Evolutionary conservation across 129 eudicot genomes (phyloP), one percentile per base, ranked within the genome.

Genomic region (Helianthus tuberosus): DNA sequence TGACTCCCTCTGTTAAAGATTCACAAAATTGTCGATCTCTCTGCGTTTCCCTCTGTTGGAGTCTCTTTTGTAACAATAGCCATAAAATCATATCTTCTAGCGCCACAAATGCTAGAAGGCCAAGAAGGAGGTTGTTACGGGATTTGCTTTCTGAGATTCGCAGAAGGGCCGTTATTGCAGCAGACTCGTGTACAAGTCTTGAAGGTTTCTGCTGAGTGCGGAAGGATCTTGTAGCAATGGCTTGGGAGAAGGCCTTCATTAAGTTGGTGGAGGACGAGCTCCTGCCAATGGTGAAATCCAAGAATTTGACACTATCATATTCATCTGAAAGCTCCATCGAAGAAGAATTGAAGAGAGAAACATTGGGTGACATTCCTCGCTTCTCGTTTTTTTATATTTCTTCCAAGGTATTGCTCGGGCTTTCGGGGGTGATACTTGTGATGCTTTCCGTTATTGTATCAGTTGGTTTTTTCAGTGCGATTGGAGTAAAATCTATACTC

Each of bases 241-340:
- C 97, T 36, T 95, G 99, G 99, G 99, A 95, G 75, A 88, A 85
- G 85, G 99, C 99, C 64, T 95, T 91, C 79, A 87, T 95, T 81
- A 88, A 89, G 84, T 80, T 91, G 49, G 93, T 90, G 48, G 76
- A 94, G 99, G 91, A 89, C 72, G 97, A 95, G 81, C 86, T 95
- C 75, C 68, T 95, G 84, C 88, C 89, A 38, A 83, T 95, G 97
- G 97, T 85, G 82, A 84, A 80, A 71, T 85, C 96, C 11, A 87
- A 76, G 80, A 95, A 89, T 73, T 79, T 95, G 70, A 85, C 97
- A 36, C 83, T 95, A 64, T 81, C 97, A 23, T 95, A 89, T 86
- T 95, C 99, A 48, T 89, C 99, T 51, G 99, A 95, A 82, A 91
- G 99, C 77, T 95, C 99, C 71, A 74, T 95, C 51, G 99, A 91